A percentile compares a stretch with the other conserved stretches of the same genome.
phyloP scores from a whole-genome alignment of 371 early-diverging fungal genomes.

The Fennellomyces sp. region DNA sequence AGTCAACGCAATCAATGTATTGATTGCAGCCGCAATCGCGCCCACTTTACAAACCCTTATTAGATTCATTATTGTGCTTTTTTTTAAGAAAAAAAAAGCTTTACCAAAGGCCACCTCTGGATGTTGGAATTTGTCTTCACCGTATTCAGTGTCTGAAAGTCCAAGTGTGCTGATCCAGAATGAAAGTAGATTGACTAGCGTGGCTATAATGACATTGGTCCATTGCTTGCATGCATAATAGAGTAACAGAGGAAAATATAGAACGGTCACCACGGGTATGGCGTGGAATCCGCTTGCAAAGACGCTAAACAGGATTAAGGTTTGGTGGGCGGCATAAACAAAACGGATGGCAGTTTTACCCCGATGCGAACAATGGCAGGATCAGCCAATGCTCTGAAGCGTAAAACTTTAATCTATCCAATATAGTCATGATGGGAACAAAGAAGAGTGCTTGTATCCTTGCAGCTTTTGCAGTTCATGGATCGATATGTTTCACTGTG shows the following conservation, averaged over 20 bases:
- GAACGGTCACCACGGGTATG: conserved; percentile 28
- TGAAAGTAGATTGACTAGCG: conserved; percentile 12
- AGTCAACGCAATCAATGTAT: background rate
- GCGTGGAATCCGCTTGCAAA: conserved; percentile 41
- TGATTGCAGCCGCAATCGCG: background rate
- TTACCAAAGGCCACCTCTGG: conserved; percentile 17
- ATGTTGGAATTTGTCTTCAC: conserved; percentile 14
- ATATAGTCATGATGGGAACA: background rate
- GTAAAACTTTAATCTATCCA: background rate
- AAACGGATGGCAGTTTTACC: background rate
- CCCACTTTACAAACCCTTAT: background rate
- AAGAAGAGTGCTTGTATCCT: background rate
- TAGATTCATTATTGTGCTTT: background rate
- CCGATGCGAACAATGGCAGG: background rate
- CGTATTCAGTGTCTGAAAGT: conserved; percentile 8
- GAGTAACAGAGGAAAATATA: conserved; percentile 25
- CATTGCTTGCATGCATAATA: conserved; percentile 26
- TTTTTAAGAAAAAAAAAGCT: background rate
- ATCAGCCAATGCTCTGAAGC: background rate
- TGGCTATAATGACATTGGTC: conserved; percentile 13
- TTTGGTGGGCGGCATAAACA: background rate
- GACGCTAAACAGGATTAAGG: conserved; percentile 9
- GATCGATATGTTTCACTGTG: too few species aligned
- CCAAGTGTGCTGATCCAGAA: conserved; percentile 23
- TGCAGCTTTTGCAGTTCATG: too few species aligned